Evolutionary conservation across 192 early-diverging fungal species (phyloP), one percentile per base, ranked within the genome.

Genomic region (Chytriomyces sp.): DNA sequence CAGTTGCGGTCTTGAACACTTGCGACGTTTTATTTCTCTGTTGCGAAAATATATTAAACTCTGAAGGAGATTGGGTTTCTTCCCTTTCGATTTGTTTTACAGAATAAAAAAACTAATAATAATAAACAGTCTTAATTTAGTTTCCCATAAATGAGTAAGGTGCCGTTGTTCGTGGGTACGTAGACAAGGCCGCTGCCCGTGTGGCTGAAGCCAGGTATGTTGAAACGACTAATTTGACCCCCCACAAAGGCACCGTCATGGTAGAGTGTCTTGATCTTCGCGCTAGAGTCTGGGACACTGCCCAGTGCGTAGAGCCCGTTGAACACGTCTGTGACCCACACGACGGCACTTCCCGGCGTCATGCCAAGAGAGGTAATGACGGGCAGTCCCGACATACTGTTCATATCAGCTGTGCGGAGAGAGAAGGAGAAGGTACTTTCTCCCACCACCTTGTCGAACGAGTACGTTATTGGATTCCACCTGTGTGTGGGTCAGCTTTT

Each of bases 161-260:
- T 65, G 10, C 39, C 63, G n/a, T 65, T 65, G 17, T 65, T 65
- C n/a, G 41, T 52, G n/a, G 63, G n/a, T 2, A 65, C 63, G 31
- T 65, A 65, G n/a, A 65, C 41, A 2, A 65, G 31, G 7, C 63
- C 63, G 3, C 63, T 65, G 17, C 63, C 63, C n/a, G 38, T 65
- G 40, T 52, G 41, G 4, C 25, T 31, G 28, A 65, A 41, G 17
- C 63, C 63, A 3, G 63, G 39, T 6, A 65, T 52, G n/a, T 7
- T 31, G n/a, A 40, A 40, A 17, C 41, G 12, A 7, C 3, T 19
- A 40, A 65, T 49, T 19, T 3, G 19, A 10, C 41, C 41, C 36
- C 12, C 12, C 14, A 19, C 26, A 34, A 30, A 14, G 0, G 28
- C 19, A 38, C 38, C 59, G n/a, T 65, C 63, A 22, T 52, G 63